Base-by-base conservation (phyloP, 441 rosid genomes). In the Rhodomyrtus psidioides region DNA sequence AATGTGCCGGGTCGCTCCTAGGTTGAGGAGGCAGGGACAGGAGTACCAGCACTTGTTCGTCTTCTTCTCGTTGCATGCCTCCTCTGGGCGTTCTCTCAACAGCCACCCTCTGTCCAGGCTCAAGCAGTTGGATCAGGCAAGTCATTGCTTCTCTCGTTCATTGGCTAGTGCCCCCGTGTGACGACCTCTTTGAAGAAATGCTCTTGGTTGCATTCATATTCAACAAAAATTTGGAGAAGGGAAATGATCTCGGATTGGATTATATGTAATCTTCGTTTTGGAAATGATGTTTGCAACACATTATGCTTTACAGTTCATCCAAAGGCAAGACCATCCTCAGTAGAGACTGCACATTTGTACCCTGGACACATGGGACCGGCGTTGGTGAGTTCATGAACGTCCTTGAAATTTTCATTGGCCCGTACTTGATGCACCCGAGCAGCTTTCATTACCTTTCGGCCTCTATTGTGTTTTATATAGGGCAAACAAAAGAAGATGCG, bases 71-170 rank as follows among this genome's bases (percentile, higher is more conserved):
- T 93, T 30, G 87, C 84, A 56, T 94, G 90, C 87, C 91, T 94
- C 76, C 88, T 94, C 88, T 86, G 90, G 65, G 34, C 84, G 17
- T 85, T 86, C 62, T 91, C 82, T 55, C 92, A 59, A 86, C 88
- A 55, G 76, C 51, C 86, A 82, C 51, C 53, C 57, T 84, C 54
- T 44, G 82, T 86, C 87, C 75, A 62, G 85, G 91, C 92, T 90
- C 92, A 84, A 81, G 92, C 94, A 55, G 86, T 62, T 84, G 93
- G 88, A 86, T 86, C 93, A 93, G 96, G 98, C 87, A 92, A 89
- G 85, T 84, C 19, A 30, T 75, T 83, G 84, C 56, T 65, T 60
- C 65, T 75, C 83, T 51, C 53, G 53, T 51, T 51, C 53, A 12
- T 3, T 51, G 53, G 12, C 53, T 51, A 51, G 53, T 51, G 12